phyloP scores from a whole-genome alignment of 2,329 filamentous ascomycete species.

The Diplodia corticola region DNA sequence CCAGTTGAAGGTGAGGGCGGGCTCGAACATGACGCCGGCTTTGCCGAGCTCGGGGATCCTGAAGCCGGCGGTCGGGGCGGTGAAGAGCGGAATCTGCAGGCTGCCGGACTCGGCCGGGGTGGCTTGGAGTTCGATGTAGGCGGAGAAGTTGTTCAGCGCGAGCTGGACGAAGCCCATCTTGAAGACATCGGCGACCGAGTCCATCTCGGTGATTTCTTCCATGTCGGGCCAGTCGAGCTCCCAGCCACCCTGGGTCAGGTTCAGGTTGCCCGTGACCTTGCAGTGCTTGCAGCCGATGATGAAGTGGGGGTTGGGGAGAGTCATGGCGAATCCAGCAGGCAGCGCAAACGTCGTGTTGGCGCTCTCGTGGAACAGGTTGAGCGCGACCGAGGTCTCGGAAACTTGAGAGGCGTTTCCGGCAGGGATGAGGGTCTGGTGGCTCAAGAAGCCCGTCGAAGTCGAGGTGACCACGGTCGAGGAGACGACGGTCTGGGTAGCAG shows the following conservation, averaged over 20 bases:
- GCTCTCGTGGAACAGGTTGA: slow-evolving; percentile 30
- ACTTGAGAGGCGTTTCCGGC: slow-evolving; percentile 27
- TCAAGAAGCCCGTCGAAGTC: slow-evolving; percentile 20
- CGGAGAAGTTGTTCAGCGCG: slow-evolving; percentile 32
- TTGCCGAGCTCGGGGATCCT: slow-evolving; percentile 38
- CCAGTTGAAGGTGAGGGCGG: slow-evolving; percentile 33
- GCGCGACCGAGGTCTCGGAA: slow-evolving; percentile 24
- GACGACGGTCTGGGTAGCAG: not conserved
- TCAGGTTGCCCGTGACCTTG: slow-evolving; percentile 34
- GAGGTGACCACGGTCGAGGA: not conserved
- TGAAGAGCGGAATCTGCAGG: slow-evolving; percentile 31
- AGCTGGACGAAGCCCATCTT: slow-evolving; percentile 39
- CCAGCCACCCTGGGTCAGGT: slow-evolving; percentile 36
- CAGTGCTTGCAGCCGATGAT: slow-evolving; percentile 42
- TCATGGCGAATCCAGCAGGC: slow-evolving; percentile 24
- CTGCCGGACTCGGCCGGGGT: slow-evolving; percentile 30
- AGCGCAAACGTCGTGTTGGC: slow-evolving; percentile 32
- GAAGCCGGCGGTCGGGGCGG: slow-evolving; percentile 35
- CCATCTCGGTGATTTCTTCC: slow-evolving; percentile 30
- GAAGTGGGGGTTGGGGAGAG: slow-evolving; percentile 27
- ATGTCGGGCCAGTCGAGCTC: slow-evolving; percentile 32
- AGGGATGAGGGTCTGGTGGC: slow-evolving; percentile 28
- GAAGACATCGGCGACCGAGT: slow-evolving; percentile 34
- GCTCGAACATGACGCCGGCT: slow-evolving; percentile 39
- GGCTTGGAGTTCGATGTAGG: slow-evolving; percentile 39